These are phyloP conservation scores for Penicillium sp. DNA, from an alignment of 2,329 filamentous ascomycete species.

Conservation along the genomic window DNA sequence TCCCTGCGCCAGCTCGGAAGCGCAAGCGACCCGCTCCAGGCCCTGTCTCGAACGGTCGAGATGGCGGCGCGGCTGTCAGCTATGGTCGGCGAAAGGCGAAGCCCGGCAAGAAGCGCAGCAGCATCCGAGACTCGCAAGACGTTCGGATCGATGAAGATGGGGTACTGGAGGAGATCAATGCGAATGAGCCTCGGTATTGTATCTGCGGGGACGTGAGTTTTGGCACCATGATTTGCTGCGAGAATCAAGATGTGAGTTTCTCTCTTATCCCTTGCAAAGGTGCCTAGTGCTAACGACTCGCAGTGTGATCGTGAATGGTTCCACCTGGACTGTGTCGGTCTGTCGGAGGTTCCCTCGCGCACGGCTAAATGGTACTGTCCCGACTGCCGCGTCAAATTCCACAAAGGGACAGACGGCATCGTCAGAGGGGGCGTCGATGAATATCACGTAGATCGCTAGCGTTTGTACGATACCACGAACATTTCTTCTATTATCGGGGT, in stretches of 20 bases:
- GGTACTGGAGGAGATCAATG: slow-evolving; percentile 51
- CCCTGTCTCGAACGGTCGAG: slow-evolving; percentile 52
- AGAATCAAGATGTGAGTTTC: slow-evolving; percentile 52
- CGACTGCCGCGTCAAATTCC: slow-evolving; percentile 51
- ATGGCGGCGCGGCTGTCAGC: slow-evolving; percentile 58
- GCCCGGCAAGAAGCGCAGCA: slow-evolving; percentile 41
- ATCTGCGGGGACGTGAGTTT: slow-evolving; percentile 60
- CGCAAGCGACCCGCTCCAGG: slow-evolving; percentile 58
- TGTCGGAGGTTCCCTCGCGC: slow-evolving; percentile 55
- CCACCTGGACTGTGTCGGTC: slow-evolving; percentile 56
- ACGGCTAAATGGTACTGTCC: slow-evolving; percentile 63
- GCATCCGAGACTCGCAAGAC: slow-evolving; percentile 40
- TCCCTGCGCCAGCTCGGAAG: slow-evolving; percentile 40
- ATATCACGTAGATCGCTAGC: not conserved
- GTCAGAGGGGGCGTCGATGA: slow-evolving; percentile 36
- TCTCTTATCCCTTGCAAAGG: not conserved
- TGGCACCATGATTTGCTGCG: slow-evolving; percentile 62
- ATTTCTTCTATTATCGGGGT: not conserved
- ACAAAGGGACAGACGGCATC: slow-evolving; percentile 41
- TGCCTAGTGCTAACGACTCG: slow-evolving; percentile 13
- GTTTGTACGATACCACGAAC: slow-evolving; percentile 25
- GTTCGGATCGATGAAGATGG: slow-evolving; percentile 46
- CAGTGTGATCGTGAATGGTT: slow-evolving; percentile 65
- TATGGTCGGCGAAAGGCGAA: slow-evolving; percentile 56
- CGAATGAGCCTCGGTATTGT: slow-evolving; percentile 60